Conservation (phyloP, 2,329 filamentous ascomycete species). For the Penicillium sp. region DNA sequence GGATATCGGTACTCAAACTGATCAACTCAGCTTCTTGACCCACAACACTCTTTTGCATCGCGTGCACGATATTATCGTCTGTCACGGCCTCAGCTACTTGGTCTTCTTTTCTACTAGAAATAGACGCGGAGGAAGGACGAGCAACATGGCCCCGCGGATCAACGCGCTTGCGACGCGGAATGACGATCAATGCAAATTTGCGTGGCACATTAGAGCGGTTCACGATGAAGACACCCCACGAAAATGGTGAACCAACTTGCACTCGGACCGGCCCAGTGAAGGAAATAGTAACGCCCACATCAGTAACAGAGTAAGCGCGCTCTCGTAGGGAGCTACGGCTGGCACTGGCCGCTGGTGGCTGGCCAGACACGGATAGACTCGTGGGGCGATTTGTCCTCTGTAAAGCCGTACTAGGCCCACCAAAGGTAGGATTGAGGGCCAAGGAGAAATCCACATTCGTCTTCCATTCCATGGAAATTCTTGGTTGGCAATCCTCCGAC, state of each 20-base stretch:
- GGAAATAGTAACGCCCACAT: constrained; percentile 55
- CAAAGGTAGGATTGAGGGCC: constrained; percentile 48
- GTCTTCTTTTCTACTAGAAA: constrained; percentile 33
- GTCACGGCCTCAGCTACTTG: constrained; percentile 54
- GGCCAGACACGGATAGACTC: constrained; percentile 41
- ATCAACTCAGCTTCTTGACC: constrained; percentile 55
- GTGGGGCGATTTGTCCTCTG: constrained; percentile 48
- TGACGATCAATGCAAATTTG: constrained; percentile 56
- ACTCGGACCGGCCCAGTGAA: constrained; percentile 55
- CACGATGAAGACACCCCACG: constrained; percentile 59
- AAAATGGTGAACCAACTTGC: constrained; percentile 54
- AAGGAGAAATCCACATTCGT: constrained; percentile 52
- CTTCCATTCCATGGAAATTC: constrained; percentile 50
- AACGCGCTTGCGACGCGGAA: constrained; percentile 50
- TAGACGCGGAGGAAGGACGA: constrained; percentile 48
- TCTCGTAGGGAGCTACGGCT: constrained; percentile 38
- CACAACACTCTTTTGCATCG: constrained; percentile 52
- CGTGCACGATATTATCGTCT: constrained; percentile 58
- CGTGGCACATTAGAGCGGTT: constrained; percentile 57
- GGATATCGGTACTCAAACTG: constrained; percentile 58
- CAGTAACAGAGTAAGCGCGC: constrained; percentile 39
- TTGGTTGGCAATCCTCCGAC: constrained; percentile 43
- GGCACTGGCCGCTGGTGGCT: constrained; percentile 18
- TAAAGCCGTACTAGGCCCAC: constrained; percentile 46
- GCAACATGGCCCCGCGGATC: constrained; percentile 44